Evolutionary conservation across 2,329 filamentous ascomycete species (phyloP).

Genomic region (Trichophyton simii): DNA sequence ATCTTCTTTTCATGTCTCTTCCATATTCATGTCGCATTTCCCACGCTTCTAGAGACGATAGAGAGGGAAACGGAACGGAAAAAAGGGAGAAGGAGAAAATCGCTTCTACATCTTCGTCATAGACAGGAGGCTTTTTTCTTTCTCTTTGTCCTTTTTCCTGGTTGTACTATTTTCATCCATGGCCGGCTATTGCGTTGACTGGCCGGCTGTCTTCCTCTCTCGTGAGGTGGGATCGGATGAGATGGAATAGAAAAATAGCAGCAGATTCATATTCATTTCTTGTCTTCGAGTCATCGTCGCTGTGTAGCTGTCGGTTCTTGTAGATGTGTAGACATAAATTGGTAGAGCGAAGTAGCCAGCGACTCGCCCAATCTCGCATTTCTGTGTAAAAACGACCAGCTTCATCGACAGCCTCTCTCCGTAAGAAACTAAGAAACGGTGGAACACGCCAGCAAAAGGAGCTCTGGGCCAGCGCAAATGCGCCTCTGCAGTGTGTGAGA

Average conservation of each 20-base stretch:
- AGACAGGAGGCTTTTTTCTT: not conserved
- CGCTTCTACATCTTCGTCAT: not conserved
- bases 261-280: conserved; percentile 6
- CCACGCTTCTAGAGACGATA: not conserved
- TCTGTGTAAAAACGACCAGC: too few species aligned
- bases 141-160: not conserved
- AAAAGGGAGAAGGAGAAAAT: not conserved
- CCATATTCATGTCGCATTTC: not conserved
- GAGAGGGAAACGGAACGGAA: not conserved
- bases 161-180: not conserved
- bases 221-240: conserved; percentile 16
- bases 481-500: not conserved
- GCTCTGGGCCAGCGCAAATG: not conserved
- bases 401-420: too few species aligned
- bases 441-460: too few species aligned
- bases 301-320: not conserved
- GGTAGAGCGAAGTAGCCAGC: too few species aligned
- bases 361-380: too few species aligned
- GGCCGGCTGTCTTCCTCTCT: conserved; percentile 20
- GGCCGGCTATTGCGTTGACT: not conserved
- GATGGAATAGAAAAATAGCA: not conserved
- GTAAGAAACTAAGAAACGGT: too few species aligned
- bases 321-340: too few species aligned
- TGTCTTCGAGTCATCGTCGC: not conserved
- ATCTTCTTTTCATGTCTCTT: not conserved